phyloP scores from a whole-genome alignment of 2,329 filamentous ascomycete genomes.

The Calonectria crousiana region DNA sequence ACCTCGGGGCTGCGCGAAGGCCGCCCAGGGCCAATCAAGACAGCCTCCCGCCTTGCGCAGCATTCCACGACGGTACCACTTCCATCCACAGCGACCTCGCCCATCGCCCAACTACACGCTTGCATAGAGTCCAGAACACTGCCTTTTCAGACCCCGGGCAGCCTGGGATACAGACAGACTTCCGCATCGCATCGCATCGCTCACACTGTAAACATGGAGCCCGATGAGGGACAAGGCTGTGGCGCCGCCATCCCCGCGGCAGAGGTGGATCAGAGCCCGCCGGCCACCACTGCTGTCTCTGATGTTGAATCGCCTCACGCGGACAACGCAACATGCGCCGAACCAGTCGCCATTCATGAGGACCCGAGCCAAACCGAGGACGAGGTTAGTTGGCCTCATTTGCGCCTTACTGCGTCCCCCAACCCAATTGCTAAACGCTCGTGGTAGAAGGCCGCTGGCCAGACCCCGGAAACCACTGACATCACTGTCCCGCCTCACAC shows the following conservation, averaged over 20 bases:
- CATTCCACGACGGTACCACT: slow-evolving; percentile 13
- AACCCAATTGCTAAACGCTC: slow-evolving; percentile 8
- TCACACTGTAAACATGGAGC: slow-evolving; percentile 17
- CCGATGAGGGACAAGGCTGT: slow-evolving; percentile 7
- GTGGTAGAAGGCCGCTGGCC: background rate
- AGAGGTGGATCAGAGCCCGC: slow-evolving; percentile 15
- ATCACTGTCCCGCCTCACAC: slow-evolving; percentile 12
- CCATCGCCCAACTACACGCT: slow-evolving; percentile 14
- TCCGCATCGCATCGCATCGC: background rate
- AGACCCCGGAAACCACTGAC: background rate
- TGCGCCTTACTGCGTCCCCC: background rate
- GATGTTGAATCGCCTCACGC: slow-evolving; percentile 9
- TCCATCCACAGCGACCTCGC: slow-evolving; percentile 1
- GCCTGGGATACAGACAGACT: background rate
- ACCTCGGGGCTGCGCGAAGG: slow-evolving; percentile 17
- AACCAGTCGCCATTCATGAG: background rate
- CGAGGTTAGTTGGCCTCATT: slow-evolving; percentile 17
- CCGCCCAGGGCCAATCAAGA: slow-evolving; percentile 26
- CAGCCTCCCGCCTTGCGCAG: slow-evolving; percentile 13
- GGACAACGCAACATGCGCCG: background rate
- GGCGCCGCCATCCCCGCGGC: slow-evolving; percentile 5
- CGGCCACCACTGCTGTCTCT: background rate
- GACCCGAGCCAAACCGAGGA: background rate
- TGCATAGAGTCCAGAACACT: background rate
- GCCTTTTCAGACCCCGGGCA: background rate